These are phyloP conservation scores for Pseudotsuga menziesii DNA, from an alignment of 75 land plant species.

Conservation along the genomic window DNA sequence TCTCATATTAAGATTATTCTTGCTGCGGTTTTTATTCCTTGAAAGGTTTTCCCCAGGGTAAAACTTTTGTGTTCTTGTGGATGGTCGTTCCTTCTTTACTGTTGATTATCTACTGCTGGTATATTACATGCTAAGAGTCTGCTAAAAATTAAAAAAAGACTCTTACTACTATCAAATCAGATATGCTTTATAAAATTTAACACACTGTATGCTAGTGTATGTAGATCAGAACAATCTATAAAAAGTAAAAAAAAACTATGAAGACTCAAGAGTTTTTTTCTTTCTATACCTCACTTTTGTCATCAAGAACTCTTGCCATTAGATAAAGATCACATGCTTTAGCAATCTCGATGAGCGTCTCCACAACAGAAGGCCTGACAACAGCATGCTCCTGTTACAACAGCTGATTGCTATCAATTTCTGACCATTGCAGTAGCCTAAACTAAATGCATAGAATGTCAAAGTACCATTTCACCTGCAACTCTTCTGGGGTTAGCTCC, in stretches of 20 bases:
- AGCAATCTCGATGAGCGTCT: conserved; percentile 78
- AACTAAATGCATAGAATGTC: background rate
- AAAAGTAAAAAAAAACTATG: background rate
- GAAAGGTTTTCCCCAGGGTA: too few species aligned
- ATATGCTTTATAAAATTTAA: too few species aligned
- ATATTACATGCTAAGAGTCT: too few species aligned
- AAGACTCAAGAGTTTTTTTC: background rate
- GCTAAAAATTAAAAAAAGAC: too few species aligned
- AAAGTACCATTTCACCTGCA: conserved; percentile 47
- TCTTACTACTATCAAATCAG: too few species aligned
- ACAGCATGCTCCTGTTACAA: conserved; percentile 71
- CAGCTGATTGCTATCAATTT: background rate
- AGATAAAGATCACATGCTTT: conserved; percentile 89
- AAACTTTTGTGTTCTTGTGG: too few species aligned
- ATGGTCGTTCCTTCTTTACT: too few species aligned
- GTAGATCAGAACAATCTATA: background rate
- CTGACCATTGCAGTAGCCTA: background rate
- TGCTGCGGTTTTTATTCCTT: too few species aligned
- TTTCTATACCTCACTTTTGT: conserved; percentile 75
- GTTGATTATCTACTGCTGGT: too few species aligned
- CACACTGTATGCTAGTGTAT: too few species aligned
- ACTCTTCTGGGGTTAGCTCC: conserved; percentile 78
- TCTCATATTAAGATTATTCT: too few species aligned
- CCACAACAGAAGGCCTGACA: conserved; percentile 77
- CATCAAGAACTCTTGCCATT: conserved; percentile 84